phyloP scores from a whole-genome alignment of 2,329 filamentous ascomycete genomes.

The Botryotinia calthae region DNA sequence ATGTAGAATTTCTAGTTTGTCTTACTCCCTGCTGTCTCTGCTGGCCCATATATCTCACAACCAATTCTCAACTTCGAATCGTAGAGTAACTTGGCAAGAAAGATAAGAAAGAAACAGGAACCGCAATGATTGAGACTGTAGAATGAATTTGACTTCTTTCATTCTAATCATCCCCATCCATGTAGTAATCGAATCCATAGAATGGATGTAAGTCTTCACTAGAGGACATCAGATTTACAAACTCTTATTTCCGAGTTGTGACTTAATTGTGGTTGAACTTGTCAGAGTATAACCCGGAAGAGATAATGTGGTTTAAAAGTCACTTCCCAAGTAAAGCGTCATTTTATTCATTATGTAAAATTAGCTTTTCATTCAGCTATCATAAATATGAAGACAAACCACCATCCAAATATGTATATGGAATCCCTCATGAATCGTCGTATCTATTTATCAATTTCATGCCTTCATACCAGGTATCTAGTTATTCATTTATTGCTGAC shows the following conservation, averaged over 20 bases:
- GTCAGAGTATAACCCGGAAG: not conserved
- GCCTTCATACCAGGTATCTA: constrained; percentile 11
- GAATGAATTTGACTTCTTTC: not conserved
- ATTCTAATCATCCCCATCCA: not conserved
- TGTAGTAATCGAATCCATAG: not conserved
- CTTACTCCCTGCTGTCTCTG: not conserved
- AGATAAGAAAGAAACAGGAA: not conserved
- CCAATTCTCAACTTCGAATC: not conserved
- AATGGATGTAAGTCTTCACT: not conserved
- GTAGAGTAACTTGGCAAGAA: not conserved
- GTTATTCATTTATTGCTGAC: not conserved
- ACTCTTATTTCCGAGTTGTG: not conserved
- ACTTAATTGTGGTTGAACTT: not conserved
- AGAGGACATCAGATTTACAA: not conserved
- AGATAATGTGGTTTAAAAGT: not conserved
- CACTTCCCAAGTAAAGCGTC: not conserved
- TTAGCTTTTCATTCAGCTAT: constrained; percentile 11
- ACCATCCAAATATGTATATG: constrained; percentile 2
- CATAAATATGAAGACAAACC: constrained; percentile 2
- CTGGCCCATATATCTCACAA: not conserved
- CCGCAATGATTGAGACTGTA: not conserved
- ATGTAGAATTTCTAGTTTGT: not conserved
- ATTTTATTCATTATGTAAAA: not conserved
- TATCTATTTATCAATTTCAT: constrained; percentile 16
- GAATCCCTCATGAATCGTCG: constrained; percentile 8